Conservation (phyloP, 2,329 filamentous ascomycete species). For the Venturia nashicola region DNA sequence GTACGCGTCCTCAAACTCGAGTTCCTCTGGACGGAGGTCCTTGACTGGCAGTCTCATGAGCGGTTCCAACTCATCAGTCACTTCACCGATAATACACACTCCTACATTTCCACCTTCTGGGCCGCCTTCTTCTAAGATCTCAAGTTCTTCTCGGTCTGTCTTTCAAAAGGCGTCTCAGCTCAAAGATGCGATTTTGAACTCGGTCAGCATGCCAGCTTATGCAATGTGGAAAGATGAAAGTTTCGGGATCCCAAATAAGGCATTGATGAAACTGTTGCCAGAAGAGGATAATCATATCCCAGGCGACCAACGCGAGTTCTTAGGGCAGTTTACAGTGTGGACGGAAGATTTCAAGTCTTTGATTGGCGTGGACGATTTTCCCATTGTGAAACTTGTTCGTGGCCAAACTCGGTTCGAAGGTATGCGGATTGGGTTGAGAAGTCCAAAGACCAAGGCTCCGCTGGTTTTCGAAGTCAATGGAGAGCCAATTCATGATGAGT, state of each 20-base stretch:
- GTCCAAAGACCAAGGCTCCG: slow-evolving; percentile 38
- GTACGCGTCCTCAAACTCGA: slow-evolving; percentile 26
- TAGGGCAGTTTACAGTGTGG: slow-evolving; percentile 50
- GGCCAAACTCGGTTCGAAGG: slow-evolving; percentile 48
- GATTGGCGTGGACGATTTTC: slow-evolving; percentile 49
- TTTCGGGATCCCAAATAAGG: slow-evolving; percentile 61
- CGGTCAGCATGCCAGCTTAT: slow-evolving; percentile 60
- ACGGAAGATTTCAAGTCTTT: slow-evolving; percentile 51
- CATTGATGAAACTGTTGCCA: slow-evolving; percentile 34
- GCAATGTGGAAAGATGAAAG: slow-evolving; percentile 74
- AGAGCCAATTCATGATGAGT: slow-evolving; percentile 54
- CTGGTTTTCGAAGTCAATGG: slow-evolving; percentile 54
- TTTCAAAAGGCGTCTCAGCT: slow-evolving; percentile 62
- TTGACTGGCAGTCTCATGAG: slow-evolving; percentile 17
- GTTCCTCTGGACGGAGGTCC: slow-evolving; percentile 22
- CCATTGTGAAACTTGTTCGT: slow-evolving; percentile 51
- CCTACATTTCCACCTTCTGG: slow-evolving; percentile 56
- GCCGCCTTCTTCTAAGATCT: slow-evolving; percentile 44
- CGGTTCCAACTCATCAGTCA: slow-evolving; percentile 25
- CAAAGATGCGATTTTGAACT: slow-evolving; percentile 67
- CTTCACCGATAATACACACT: slow-evolving; percentile 43
- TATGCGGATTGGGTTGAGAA: slow-evolving; percentile 51
- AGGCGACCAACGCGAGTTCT: slow-evolving; percentile 36
- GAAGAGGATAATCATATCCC: slow-evolving; percentile 22
- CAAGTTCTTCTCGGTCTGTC: slow-evolving; percentile 49